Base-by-base conservation (phyloP, 2,329 filamentous ascomycete species). In the Xylaria sp. region DNA sequence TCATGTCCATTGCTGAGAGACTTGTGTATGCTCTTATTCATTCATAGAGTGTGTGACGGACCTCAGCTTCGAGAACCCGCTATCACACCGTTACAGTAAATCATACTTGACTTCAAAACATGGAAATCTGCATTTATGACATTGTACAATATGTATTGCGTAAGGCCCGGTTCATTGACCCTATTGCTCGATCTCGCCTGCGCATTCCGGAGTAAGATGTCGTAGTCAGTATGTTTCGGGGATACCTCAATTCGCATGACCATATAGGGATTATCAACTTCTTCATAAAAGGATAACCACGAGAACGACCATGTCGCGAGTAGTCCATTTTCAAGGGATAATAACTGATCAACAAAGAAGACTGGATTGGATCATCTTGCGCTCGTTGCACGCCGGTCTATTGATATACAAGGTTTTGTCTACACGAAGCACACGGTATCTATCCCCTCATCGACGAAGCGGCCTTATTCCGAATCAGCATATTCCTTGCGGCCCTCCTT, bases 401-500 rank as follows among this genome's bases (percentile, higher is more conserved):
- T 74, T 74, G 68, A 69, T 76, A 67, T 75, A 75, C 75, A 76
- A 60, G 60, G 67, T 72, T 69, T 73, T 75, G 73, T 77, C 76
- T 76, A 76, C 69, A 64, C 18, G 52, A 55, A 66, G 34, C 52
- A 57, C 28, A 7, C 39, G 55, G 39, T 53, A 61, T 64, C 45
- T 63, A 60, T 55, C 28, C 25, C 46, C 55, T 61, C 20, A 32
- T 59, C 46, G 12, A 63, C 57, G 36, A 10, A 43, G 34, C 10
- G 34, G 57, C 50, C 61, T 74, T 77, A 76, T 71, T 74, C 71
- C 28, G 52, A 46, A 7, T 69, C 72, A n/a, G 30, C 67, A 56
- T 72, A 73, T 65, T 78, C 76, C 63, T 72, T 64, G 62, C 76
- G 76, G 57, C 77, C 77, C 3, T 59, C 65, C 72, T 78, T 78